phyloP scores from a whole-genome alignment of 2,329 filamentous ascomycete genomes.

The Aspergillus calidoustus region DNA sequence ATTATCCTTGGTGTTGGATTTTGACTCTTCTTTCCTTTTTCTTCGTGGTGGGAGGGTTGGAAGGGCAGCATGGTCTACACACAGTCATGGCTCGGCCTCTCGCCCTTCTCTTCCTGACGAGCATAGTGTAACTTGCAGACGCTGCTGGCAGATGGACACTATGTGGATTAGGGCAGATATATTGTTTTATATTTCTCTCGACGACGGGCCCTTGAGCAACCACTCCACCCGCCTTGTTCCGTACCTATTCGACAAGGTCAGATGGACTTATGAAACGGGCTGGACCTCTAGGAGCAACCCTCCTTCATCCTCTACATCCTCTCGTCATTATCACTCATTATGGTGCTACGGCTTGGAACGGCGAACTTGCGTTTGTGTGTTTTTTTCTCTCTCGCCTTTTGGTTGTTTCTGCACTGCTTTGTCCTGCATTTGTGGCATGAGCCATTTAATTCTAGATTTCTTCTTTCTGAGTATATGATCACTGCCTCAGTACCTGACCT shows the following conservation, averaged over 20 bases:
- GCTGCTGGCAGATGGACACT: slow-evolving; percentile 26
- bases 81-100: slow-evolving; percentile 21
- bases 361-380: slow-evolving; percentile 36
- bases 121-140: slow-evolving; percentile 23
- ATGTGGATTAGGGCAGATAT: slow-evolving; percentile 22
- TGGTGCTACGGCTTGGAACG: slow-evolving; percentile 45
- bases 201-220: slow-evolving; percentile 11
- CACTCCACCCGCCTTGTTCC: slow-evolving; percentile 17
- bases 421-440: slow-evolving; percentile 28
- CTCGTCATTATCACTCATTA: slow-evolving; percentile 35
- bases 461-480: slow-evolving; percentile 29
- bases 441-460: slow-evolving; percentile 35
- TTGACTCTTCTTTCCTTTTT: slow-evolving; percentile 26
- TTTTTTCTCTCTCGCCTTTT: slow-evolving; percentile 22
- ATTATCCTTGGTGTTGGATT: slow-evolving; percentile 26
- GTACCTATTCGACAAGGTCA: slow-evolving; percentile 18
- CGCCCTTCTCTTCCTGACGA: slow-evolving; percentile 15
- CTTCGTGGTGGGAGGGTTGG: slow-evolving; percentile 24
- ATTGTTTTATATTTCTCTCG: slow-evolving; percentile 21
- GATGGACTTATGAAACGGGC: slow-evolving; percentile 20
- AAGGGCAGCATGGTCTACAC: slow-evolving; percentile 26
- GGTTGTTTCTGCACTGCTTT: slow-evolving; percentile 22
- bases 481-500: slow-evolving; percentile 19
- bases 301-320: slow-evolving; percentile 32
- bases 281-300: slow-evolving; percentile 28